A percentile compares a stretch with the other conserved stretches of the same genome.
Evolutionary conservation across 2,329 filamentous ascomycete species (phyloP).

Genomic region (Bipolaris victoriae): DNA sequence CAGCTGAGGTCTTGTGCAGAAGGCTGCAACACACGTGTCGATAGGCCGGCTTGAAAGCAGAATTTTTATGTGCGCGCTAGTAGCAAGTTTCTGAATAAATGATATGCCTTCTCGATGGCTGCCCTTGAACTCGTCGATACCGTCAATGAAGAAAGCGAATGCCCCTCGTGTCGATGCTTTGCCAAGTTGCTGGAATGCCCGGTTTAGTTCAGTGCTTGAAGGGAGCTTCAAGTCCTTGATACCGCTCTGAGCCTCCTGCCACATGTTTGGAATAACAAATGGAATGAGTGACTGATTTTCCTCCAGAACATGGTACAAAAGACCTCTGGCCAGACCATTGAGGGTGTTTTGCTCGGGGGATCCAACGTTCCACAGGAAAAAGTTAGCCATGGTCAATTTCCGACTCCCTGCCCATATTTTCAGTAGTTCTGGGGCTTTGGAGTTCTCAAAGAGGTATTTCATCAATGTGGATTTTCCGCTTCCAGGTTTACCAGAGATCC

Average conservation of each 20-base stretch:
- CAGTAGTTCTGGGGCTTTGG: not conserved
- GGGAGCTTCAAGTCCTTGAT: not conserved
- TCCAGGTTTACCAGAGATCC: slow-evolving; percentile 3
- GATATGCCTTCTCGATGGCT: not conserved
- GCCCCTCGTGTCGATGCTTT: not conserved
- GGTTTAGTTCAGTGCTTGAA: not conserved
- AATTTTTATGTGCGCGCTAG: not conserved
- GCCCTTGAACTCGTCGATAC: slow-evolving; percentile 5
- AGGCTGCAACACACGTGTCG: not conserved
- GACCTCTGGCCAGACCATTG: not conserved
- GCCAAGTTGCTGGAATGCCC: not conserved
- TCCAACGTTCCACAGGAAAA: slow-evolving; percentile 3
- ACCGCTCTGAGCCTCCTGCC: not conserved
- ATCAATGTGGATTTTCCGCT: slow-evolving; percentile 8
- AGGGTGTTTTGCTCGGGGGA: not conserved
- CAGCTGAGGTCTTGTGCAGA: not conserved
- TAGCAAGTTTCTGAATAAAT: not conserved
- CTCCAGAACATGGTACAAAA: not conserved
- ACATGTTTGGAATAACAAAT: not conserved
- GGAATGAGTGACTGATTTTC: not conserved
- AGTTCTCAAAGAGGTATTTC: not conserved
- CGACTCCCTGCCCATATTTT: not conserved
- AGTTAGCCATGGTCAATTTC: not conserved
- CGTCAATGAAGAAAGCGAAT: slow-evolving; percentile 7
- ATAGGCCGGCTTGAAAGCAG: not conserved